These are phyloP conservation scores for Astragalus glycyphyllos DNA, from an alignment of 306 rosid species.

Conservation along the genomic window DNA sequence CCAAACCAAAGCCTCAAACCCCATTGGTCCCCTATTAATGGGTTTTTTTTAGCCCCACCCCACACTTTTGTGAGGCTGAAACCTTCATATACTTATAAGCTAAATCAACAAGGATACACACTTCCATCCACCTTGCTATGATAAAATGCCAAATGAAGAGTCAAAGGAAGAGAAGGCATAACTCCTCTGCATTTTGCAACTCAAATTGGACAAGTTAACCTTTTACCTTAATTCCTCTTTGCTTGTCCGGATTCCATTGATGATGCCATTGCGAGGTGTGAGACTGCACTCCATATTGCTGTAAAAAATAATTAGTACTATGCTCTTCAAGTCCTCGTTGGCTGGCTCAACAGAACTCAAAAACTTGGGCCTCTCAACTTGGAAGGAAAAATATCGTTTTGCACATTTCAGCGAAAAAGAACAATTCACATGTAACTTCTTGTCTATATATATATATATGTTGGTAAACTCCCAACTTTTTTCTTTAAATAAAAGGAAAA, in stretches of 20 bases:
- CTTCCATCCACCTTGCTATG: no score
- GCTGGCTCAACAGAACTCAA: neutral
- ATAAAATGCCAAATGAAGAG: no score
- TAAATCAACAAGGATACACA: no score
- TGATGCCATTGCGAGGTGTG: conserved; percentile 7
- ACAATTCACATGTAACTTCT: neutral
- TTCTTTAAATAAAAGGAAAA: no score
- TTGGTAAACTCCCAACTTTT: no score
- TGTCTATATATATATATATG: neutral
- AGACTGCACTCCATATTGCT: conserved; percentile 5
- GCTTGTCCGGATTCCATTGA: conserved; percentile 19
- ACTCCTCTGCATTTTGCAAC: conserved; percentile 32
- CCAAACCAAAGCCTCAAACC: no score
- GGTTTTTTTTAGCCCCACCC: no score
- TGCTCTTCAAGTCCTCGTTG: conserved; percentile 4
- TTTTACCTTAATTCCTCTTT: neutral
- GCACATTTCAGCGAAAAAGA: conserved; percentile 3
- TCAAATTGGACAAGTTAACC: neutral
- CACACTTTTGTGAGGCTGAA: no score
- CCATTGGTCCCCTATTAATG: no score
- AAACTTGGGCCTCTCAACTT: neutral
- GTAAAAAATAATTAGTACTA: neutral
- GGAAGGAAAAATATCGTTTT: neutral
- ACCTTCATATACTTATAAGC: no score
- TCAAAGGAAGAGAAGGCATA: no score